Conservation (phyloP, 352 stramenopile genomes). For the Hyaloperonospora arabidopsidis region DNA sequence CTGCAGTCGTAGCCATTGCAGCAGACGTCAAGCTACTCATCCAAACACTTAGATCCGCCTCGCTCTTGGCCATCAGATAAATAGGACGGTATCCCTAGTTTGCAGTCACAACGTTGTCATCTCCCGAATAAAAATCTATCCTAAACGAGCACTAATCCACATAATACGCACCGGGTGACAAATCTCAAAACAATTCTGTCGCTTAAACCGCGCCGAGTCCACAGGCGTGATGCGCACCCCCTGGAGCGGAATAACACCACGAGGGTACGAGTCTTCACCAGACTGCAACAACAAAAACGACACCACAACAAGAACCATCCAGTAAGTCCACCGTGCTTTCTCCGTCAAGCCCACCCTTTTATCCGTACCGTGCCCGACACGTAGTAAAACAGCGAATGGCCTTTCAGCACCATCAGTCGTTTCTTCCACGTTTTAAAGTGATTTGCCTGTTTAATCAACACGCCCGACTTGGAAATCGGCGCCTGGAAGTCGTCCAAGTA, state of each 20-base stretch:
- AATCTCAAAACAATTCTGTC: constrained; percentile 84
- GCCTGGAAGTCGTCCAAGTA: constrained; percentile 78
- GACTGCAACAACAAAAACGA: constrained; percentile 36
- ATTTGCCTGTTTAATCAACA: constrained; percentile 83
- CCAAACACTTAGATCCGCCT: constrained; percentile 73
- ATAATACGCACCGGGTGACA: constrained; percentile 57
- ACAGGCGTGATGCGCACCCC: constrained; percentile 74
- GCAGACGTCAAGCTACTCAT: constrained; percentile 81
- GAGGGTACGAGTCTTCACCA: constrained; percentile 77
- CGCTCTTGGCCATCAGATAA: constrained; percentile 83
- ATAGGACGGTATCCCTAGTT: constrained; percentile 65
- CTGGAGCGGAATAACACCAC: constrained; percentile 68
- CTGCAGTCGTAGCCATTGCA: constrained; percentile 60
- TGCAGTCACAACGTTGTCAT: constrained; percentile 5
- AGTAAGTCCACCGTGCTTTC: not conserved
- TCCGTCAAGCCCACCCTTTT: not conserved
- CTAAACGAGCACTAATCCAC: not conserved
- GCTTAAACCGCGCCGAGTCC: constrained; percentile 72
- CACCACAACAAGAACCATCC: constrained; percentile 6
- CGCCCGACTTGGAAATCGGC: constrained; percentile 73
- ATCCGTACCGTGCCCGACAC: constrained; percentile 69
- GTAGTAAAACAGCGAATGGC: constrained; percentile 85
- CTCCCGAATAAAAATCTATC: too few relatives aligned
- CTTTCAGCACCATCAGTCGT: constrained; percentile 82
- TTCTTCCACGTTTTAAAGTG: constrained; percentile 88